Evolutionary conservation across 139 green algal genomes (phyloP), one percentile per base, ranked within the genome.

Genomic region (Haematococcus sp.): DNA sequence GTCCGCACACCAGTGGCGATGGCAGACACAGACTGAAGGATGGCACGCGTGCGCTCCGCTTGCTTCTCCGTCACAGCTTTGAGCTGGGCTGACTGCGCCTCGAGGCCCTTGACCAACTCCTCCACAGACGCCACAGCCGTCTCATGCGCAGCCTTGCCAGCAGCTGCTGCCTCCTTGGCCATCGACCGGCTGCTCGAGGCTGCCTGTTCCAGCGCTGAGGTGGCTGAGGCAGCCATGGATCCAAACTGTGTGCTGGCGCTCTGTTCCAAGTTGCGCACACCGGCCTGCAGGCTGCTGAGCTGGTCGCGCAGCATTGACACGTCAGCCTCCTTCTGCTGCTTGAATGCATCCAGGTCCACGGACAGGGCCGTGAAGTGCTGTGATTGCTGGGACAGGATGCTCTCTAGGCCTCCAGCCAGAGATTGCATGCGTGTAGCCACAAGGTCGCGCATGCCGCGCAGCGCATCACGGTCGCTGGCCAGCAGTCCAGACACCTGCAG

Each of bases 251-350:
- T 34, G 58, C 30, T 32, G 22, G 63, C 35, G 28, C 63, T 51
- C 31, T 52, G 34, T 1, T 52, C 31, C 40, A 87, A 40, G 4
- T 40, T 44, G 19, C 71, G 58, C 60, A 92, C 85, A 13, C 49
- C 60, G 16, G n/a, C 31, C 52, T 91, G 80, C 70, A 90, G 49
- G 28, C 44, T 58, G 1, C 13, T 40, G 22, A 93, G 75, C 64
- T 86, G 75, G 34, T 65, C 33, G 28, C 73, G 28, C 61, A 93
- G 72, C 28, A 52, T 71, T 5, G 54, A 56, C 65, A 88, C 78
- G 52, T 83, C 80, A 1, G 31, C 27, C 60, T 77, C 33, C 35
- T 74, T 76, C 13, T 70, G 70, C 15, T 51, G 32, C n/a, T 70
- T 72, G 70, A 85, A 81, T 4, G 34, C 33, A 1, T 31, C 30